Percentiles rank a stretch among this genome's conserved stretches.
Evolutionary conservation across 148 eudicot genomes (phyloP).

Genomic region (Rhododendron ovatum): DNA sequence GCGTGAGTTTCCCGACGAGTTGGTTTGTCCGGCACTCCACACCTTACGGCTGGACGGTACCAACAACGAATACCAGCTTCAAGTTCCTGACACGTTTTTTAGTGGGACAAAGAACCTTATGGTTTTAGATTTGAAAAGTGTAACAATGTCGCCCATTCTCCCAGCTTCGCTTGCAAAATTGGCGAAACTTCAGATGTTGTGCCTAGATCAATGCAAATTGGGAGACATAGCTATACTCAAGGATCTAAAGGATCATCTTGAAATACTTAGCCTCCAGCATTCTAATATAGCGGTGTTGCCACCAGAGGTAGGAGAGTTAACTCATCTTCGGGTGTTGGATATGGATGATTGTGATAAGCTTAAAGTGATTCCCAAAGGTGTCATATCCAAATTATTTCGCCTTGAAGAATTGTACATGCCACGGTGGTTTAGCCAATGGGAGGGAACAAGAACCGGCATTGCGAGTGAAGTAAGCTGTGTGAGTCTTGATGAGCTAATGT

Average conservation of each 20-base stretch:
- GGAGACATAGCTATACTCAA: background rate
- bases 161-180: background rate
- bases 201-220: background rate
- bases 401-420: background rate
- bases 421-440: background rate
- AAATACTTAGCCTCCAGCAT: background rate
- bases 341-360: background rate
- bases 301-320: background rate
- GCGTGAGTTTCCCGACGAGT: background rate
- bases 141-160: background rate
- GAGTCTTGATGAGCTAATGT: background rate
- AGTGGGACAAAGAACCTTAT: background rate
- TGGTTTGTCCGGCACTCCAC: background rate
- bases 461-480: background rate
- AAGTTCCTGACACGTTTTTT: background rate
- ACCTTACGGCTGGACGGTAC: background rate
- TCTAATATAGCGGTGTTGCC: background rate
- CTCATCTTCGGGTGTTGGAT: background rate
- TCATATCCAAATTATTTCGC: background rate
- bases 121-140: background rate
- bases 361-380: background rate
- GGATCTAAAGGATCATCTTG: background rate
- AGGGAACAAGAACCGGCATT: background rate
- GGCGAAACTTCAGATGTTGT: background rate
- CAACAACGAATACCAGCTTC: background rate